Base-by-base conservation (phyloP, 306 rosid species). In the Vigna nakashimae region DNA sequence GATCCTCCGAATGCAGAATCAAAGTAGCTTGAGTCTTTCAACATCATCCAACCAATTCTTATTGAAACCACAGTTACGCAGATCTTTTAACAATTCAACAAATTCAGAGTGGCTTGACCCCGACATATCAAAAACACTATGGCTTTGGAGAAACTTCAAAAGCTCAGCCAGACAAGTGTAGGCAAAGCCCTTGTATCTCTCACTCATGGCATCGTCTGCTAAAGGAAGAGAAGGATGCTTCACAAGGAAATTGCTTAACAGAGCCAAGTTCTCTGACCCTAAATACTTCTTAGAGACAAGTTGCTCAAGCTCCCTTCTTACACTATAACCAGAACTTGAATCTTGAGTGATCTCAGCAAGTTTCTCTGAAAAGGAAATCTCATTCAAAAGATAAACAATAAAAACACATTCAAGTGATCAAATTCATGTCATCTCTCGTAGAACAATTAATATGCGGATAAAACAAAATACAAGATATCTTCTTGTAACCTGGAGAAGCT, bases 161-260 rank as follows among this genome's bases (percentile, higher is more conserved):
- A 32, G 36, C 5, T 32, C 1, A 32, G 36, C 36, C 36, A 32
- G 36, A 32, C 36, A 32, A 8, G 60, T n/a, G 26, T 55, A 55
- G 60, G 60, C 60, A 55, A 18, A 55, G 36, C 60, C 60, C 60
- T 55, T 55, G 30, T 55, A 55, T 55, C 6, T 55, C 3, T 55
- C 30, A 55, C 32, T 55, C 1, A 18, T 5, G 20, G 30, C 6
- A 9, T 18, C 20, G 30, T 55, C 30, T 55, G 5, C 20, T 20
- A 55, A 55, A 20, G 10, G 13, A 55, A 20, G 14, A 8, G 14
- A 20, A 55, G 60, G 60, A 55, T 55, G 60, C 60, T 55, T 55
- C 13, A 9, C 6, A 18, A 55, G 30, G 7, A 55, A 55, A 9
- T 20, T 9, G 1, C 14, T 20, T 26, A 55, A 55, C 13, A 55